Evolutionary conservation across 768 basidiomycete species (phyloP).

Genomic region (Boletus fagicola): DNA sequence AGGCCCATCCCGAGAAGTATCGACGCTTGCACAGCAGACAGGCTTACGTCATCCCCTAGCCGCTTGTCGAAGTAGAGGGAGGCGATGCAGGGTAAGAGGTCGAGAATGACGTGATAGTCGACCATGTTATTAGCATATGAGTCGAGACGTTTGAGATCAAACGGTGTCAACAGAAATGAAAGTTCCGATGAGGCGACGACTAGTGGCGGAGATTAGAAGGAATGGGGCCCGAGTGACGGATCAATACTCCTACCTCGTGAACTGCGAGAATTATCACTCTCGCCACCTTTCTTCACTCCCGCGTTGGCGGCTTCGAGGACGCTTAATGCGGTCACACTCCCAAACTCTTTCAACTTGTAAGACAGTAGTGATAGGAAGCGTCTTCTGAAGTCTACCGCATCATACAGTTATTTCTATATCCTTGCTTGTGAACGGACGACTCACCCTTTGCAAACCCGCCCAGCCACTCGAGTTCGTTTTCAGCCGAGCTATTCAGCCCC

Average conservation of each 20-base stretch:
- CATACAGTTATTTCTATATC: neutral
- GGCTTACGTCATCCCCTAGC: conserved; percentile 57
- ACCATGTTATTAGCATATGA: conserved; percentile 95
- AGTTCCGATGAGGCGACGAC: conserved; percentile 43
- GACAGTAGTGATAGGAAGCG: conserved; percentile 88
- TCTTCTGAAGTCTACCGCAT: conserved; percentile 77
- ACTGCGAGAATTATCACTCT: conserved; percentile 31
- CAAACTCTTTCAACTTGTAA: conserved; percentile 94
- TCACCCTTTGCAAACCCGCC: conserved; percentile 83
- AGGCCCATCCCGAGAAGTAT: conserved; percentile 87
- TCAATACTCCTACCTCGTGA: conserved; percentile 32
- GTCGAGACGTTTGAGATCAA: conserved; percentile 93
- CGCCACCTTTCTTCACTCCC: conserved; percentile 48
- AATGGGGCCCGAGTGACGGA: conserved; percentile 14
- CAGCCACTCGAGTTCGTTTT: conserved; percentile 74
- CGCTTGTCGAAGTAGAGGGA: conserved; percentile 82
- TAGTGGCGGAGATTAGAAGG: neutral
- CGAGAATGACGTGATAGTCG: conserved; percentile 94
- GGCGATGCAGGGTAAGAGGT: conserved; percentile 80
- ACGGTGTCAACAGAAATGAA: conserved; percentile 72
- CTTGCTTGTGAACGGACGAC: conserved; percentile 3
- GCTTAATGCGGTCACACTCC: conserved; percentile 81
- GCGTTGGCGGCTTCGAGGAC: conserved; percentile 81
- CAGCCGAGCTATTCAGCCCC: conserved; percentile 67
- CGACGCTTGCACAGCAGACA: conserved; percentile 89